Conservation (phyloP, 2,329 filamentous ascomycete genomes). For the Blastomyces parvus region DNA sequence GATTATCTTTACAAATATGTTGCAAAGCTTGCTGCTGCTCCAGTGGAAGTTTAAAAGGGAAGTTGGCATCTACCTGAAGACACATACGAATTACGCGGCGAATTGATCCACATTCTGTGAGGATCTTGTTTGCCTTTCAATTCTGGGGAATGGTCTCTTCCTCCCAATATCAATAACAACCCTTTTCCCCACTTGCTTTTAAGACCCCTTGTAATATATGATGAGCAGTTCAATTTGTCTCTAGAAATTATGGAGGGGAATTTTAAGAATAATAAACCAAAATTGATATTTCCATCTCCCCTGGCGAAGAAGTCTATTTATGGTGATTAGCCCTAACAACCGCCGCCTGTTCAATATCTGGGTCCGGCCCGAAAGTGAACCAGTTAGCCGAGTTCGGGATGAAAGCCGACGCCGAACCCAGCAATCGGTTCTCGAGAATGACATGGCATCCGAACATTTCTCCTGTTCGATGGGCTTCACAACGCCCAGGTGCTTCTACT, state of each 20-base stretch:
- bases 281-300: not conserved
- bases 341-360: not conserved
- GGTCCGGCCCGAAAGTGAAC: not conserved
- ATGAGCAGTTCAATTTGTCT: not conserved
- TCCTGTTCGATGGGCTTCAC: not conserved
- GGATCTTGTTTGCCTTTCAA: slow-evolving; percentile 35
- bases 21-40: slow-evolving; percentile 41
- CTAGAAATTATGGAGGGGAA: not conserved
- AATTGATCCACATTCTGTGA: slow-evolving; percentile 29
- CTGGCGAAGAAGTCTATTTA: not conserved
- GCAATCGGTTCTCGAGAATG: not conserved
- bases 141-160: slow-evolving; percentile 51
- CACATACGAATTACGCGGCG: slow-evolving; percentile 9
- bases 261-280: not conserved
- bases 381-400: not conserved
- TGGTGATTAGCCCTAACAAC: not conserved
- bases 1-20: slow-evolving; percentile 46
- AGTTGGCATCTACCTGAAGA: not conserved
- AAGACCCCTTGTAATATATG: not conserved
- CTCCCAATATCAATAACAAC: not conserved
- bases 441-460: not conserved
- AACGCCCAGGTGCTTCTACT: not conserved
- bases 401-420: not conserved
- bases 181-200: not conserved
- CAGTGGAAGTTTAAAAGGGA: slow-evolving; percentile 24